Evolutionary conservation across 2,329 filamentous ascomycete genomes (phyloP).

Genomic region (Talaromyces sp.): DNA sequence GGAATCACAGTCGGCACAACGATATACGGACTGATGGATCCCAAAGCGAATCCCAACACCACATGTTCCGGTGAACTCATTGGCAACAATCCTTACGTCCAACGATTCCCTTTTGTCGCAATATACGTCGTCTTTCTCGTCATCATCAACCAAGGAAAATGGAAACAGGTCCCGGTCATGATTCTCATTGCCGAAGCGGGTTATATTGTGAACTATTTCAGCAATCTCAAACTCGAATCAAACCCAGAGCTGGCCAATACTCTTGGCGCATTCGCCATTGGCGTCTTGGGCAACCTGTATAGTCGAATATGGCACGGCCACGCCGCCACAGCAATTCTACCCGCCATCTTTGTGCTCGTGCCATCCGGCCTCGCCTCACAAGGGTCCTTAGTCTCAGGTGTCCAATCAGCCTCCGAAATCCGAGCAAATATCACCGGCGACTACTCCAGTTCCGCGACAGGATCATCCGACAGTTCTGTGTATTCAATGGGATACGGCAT

Average conservation of each 20-base stretch:
- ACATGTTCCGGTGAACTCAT: slow-evolving; percentile 49
- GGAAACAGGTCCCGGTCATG: slow-evolving; percentile 74
- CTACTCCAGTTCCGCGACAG: slow-evolving; percentile 30
- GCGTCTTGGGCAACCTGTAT: slow-evolving; percentile 75
- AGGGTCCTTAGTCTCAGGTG: slow-evolving; percentile 55
- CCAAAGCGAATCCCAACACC: slow-evolving; percentile 49
- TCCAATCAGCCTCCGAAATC: slow-evolving; percentile 57
- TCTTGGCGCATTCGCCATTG: slow-evolving; percentile 71
- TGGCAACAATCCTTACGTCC: slow-evolving; percentile 43
- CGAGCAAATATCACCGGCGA: slow-evolving; percentile 27
- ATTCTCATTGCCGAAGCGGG: slow-evolving; percentile 68
- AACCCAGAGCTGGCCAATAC: slow-evolving; percentile 76
- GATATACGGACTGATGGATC: slow-evolving; percentile 61
- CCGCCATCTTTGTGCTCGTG: slow-evolving; percentile 74
- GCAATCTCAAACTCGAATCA: slow-evolving; percentile 60
- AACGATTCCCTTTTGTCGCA: slow-evolving; percentile 69
- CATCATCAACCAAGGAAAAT: slow-evolving; percentile 78
- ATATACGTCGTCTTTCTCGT: slow-evolving; percentile 69
- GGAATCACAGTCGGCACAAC: slow-evolving; percentile 66
- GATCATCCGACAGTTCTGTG: slow-evolving; percentile 39
- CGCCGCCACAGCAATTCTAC: slow-evolving; percentile 79
- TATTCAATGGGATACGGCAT: slow-evolving; percentile 47
- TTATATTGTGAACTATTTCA: slow-evolving; percentile 73
- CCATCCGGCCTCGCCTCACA: slow-evolving; percentile 57
- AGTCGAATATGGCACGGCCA: slow-evolving; percentile 69